A percentile compares a stretch with the other conserved stretches of the same genome.
Evolutionary conservation across 2,329 filamentous ascomycete species (phyloP).

Genomic region (Xylaria sp.): DNA sequence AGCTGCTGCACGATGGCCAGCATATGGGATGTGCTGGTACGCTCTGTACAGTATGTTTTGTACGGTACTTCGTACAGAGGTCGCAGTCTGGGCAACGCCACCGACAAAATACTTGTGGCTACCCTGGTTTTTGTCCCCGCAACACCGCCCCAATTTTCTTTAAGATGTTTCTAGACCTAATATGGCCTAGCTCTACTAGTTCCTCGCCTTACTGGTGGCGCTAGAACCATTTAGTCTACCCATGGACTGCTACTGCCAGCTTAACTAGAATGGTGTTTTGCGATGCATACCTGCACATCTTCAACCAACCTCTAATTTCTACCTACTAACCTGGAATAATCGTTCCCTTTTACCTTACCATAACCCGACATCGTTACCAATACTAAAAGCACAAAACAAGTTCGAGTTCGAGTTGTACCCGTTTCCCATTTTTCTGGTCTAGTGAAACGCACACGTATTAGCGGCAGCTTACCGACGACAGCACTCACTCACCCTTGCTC

Average conservation of each 20-base stretch:
- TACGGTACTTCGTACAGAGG: background rate
- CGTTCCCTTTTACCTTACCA: background rate
- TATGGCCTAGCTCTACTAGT: background rate
- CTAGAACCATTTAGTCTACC: background rate
- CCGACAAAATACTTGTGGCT: background rate
- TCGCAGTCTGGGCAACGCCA: background rate
- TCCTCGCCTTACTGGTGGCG: background rate
- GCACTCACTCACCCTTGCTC: background rate
- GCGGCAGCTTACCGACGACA: background rate
- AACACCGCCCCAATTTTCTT: slow-evolving; percentile 4
- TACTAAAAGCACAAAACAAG: background rate
- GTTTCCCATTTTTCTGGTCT: background rate
- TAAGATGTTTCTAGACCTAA: background rate
- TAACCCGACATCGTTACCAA: background rate
- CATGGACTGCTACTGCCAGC: background rate
- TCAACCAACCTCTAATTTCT: slow-evolving; percentile 18
- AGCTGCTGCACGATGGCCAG: slow-evolving; percentile 9
- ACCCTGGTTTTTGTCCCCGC: background rate
- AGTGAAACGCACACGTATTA: background rate
- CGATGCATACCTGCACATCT: slow-evolving; percentile 14
- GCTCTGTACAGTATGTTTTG: background rate
- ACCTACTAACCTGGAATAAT: background rate
- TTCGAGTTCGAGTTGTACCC: background rate
- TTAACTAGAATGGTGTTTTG: slow-evolving; percentile 15
- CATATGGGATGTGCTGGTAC: background rate